Evolutionary conservation across 2,329 filamentous ascomycete genomes (phyloP), one percentile per base, ranked within the genome.

Genomic region (Drechmeria coniospora): DNA sequence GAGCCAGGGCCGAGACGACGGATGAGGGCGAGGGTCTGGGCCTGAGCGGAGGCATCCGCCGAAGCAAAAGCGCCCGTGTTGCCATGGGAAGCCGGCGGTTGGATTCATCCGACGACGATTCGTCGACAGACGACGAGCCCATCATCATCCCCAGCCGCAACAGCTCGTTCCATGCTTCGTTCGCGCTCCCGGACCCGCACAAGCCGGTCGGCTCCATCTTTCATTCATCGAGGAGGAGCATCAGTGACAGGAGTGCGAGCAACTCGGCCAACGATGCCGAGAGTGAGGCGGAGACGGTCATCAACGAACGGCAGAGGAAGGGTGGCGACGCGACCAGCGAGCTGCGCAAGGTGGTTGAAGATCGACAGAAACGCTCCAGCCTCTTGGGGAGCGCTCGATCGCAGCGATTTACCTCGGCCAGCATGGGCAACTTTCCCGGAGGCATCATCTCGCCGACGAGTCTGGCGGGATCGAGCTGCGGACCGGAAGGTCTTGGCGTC

Each of bases 141-240:
- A 75, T 76, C 34, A 61, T 75, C 27, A 69, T 77, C 21, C 70
- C 71, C 17, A 74, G 69, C 43, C 59, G 69, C 23, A 68, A 61
- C 34, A 56, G 57, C 4, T 56, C 53, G 1, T 75, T 74, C 30
- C 47, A 46, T 25, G 43, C 53, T 11, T 74, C 70, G 1, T 75
- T 74, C 44, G 63, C 60, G 2, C 47, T 71, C 6, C 67, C 66
- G 0, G 64, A 69, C 29, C 63, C 67, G 1, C 49, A 56, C 17
- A 63, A 59, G 34, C 61, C 65, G 4, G 55, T 60, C 3, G 56
- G 56, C 2, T 57, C 61, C 23, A 58, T 63, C 14, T 61, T 64
- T 18, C 58, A 63, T 36, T 51, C 50, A 5, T 56, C 58, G 2
- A 56, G 58, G 28, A 54, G 57, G 15, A 66, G 61, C 32, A 41